Conservation (phyloP, 805 yeast genomes). For the Barnettozyma sp. region DNA sequence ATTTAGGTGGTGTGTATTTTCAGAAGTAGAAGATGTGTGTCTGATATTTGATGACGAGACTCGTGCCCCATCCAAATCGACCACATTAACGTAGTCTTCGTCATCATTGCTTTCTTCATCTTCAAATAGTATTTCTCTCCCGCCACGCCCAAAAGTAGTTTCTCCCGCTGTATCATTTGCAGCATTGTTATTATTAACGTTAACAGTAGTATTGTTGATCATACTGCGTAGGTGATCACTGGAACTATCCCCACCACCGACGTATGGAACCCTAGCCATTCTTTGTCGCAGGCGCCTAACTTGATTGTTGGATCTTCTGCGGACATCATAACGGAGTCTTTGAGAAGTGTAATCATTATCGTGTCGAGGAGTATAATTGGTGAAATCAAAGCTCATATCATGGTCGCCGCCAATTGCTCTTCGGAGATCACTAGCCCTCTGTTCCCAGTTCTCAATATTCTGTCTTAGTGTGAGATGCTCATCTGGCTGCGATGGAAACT, state of each 20-base stretch:
- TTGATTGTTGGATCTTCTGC: conserved; percentile 2
- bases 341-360: conserved; percentile 1
- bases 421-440: conserved; percentile 5
- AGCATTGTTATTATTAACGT: too few relatives aligned
- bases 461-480: conserved; percentile 2
- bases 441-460: conserved; percentile 4
- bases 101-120: not conserved
- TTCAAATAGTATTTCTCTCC: not conserved
- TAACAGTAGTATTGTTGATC: too few relatives aligned
- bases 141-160: not conserved
- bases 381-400: conserved; percentile 5
- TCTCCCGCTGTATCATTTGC: not conserved
- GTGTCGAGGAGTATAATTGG: not conserved
- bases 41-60: conserved; percentile 2
- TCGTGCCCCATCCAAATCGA: conserved; percentile 5
- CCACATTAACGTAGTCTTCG: conserved; percentile 2
- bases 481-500: not conserved
- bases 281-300: conserved; percentile 3
- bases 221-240: too few relatives aligned
- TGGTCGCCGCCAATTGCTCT: conserved; percentile 1
- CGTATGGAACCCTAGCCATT: not conserved
- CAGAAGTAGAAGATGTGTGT: too few relatives aligned
- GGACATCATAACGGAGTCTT: conserved; percentile 3
- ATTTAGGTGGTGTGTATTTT: too few relatives aligned
- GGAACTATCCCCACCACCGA: not conserved